Conservation (phyloP, 768 basidiomycete genomes). For the Trametes punicea region DNA sequence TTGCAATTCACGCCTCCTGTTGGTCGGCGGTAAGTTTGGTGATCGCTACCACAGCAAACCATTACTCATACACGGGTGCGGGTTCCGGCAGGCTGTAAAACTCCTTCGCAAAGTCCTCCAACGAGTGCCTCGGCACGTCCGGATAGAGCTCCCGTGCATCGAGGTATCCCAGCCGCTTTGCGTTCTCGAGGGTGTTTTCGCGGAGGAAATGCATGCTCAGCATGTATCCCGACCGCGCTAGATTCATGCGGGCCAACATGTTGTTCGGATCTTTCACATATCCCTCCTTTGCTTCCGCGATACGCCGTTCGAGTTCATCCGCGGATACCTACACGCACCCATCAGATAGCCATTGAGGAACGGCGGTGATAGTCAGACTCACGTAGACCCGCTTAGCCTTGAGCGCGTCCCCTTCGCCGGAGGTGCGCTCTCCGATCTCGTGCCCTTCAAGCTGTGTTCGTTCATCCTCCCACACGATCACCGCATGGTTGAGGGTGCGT, state of each 20-base stretch:
- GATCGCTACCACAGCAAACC: too few relatives aligned
- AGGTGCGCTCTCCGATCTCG: conserved; percentile 20
- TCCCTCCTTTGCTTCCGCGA: not conserved
- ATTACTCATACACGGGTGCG: not conserved
- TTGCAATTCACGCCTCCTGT: too few relatives aligned
- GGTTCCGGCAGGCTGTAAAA: conserved; percentile 21
- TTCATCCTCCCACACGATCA: conserved; percentile 30
- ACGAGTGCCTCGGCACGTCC: conserved; percentile 18
- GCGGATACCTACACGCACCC: not conserved
- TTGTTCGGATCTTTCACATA: not conserved
- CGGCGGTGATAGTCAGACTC: not conserved
- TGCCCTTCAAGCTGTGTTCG: conserved; percentile 25
- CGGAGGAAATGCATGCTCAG: conserved; percentile 26
- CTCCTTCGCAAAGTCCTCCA: conserved; percentile 27
- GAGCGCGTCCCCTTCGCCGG: conserved; percentile 24
- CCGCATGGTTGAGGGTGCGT: conserved; percentile 31
- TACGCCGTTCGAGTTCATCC: conserved; percentile 11
- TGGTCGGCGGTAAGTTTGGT: too few relatives aligned
- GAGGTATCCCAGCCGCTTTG: conserved; percentile 27
- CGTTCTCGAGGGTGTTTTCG: conserved; percentile 30
- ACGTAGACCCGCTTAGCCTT: conserved; percentile 12
- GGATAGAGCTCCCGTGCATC: conserved; percentile 32
- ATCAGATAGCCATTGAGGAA: not conserved
- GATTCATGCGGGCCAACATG: not conserved
- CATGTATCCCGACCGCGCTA: not conserved